Evolutionary conservation across 805 yeast genomes (phyloP), one percentile per base, ranked within the genome.

Genomic region (Lipomyces mesembrius): DNA sequence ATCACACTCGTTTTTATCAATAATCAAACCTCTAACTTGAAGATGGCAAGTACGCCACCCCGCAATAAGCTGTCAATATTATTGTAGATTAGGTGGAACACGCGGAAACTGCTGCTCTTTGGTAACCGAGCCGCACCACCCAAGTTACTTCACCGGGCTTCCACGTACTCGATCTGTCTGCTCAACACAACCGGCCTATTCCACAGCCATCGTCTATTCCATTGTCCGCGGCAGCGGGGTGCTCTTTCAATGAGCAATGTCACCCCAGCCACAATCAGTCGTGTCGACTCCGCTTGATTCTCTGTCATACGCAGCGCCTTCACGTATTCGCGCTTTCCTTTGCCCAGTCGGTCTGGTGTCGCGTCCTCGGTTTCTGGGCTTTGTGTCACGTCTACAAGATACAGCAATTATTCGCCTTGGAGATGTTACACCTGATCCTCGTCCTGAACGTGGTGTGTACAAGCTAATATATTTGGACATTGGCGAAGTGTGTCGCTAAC

Each of bases 381-480:
- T 84, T 70, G 79, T 82, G 7, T 77, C 77, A 2, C 73, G 79
- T 35, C 74, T 93, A 57, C 79, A 80, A 52, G 75, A 81, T 17
- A 83, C 85, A 6, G 77, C 81, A 56, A 94, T 90, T 73, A 87
- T 92, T 20, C 79, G 96, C 68, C 80, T 92, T 43, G 83, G 89
- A 29, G 97, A 92, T 75, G 83, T 94, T 11, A 82, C 92, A 1
- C 90, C 95, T 4, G 85, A 85, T 57, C 81, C 79, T 27, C 83
- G 88, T 32, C 73, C 75, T 66, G 79, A 77, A 43, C 65, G 79
- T 66, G 73, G 78, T 76, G 57, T 51, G 74, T 66, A 12, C 43
- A 6, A 46, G 55, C 51, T 37, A 34, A 27, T 6, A 14, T 32
- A 9, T 39, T 3, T 20, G 14, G 60, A 12, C 39, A 9, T 39